Evolutionary conservation across 2,329 filamentous ascomycete species (phyloP).

Genomic region (Diplodia seriata): DNA sequence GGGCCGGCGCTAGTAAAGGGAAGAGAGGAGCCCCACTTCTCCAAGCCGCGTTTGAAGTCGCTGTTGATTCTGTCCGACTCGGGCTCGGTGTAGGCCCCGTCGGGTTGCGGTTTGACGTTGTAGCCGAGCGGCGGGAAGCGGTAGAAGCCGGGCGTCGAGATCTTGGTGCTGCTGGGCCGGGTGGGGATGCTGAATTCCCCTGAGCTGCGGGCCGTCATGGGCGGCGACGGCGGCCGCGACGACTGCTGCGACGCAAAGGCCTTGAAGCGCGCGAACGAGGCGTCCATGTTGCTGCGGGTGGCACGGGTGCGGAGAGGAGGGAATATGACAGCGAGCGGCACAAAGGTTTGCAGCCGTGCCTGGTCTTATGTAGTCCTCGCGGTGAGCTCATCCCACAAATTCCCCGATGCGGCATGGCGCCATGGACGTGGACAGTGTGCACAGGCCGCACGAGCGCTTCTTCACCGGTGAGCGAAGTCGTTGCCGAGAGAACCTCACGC

Average conservation of each 20-base stretch:
- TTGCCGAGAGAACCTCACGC: background rate
- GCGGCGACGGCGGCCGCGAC: background rate
- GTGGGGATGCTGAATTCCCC: background rate
- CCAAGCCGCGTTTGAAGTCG: conserved; percentile 13
- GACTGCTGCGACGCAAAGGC: background rate
- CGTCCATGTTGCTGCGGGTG: background rate
- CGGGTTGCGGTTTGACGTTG: conserved; percentile 7
- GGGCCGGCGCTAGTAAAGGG: background rate
- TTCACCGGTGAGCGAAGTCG: conserved; percentile 3
- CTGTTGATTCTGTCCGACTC: conserved; percentile 8
- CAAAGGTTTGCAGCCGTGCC: background rate
- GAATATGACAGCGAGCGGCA: background rate
- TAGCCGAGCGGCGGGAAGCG: conserved; percentile 9
- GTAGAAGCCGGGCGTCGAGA: conserved; percentile 4
- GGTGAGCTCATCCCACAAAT: conserved; percentile 14
- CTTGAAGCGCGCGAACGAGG: background rate
- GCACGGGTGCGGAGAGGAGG: background rate
- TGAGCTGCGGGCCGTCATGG: background rate
- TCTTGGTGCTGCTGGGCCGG: conserved; percentile 1
- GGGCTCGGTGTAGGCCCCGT: conserved; percentile 4
- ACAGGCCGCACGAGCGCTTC: conserved; percentile 10
- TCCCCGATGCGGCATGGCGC: conserved; percentile 5
- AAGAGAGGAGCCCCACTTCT: conserved; percentile 4
- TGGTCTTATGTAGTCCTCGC: background rate
- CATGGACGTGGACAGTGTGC: conserved; percentile 13